These are phyloP conservation scores for Hydnum rufescens DNA, from an alignment of 768 basidiomycete genomes.

Conservation along the genomic window DNA sequence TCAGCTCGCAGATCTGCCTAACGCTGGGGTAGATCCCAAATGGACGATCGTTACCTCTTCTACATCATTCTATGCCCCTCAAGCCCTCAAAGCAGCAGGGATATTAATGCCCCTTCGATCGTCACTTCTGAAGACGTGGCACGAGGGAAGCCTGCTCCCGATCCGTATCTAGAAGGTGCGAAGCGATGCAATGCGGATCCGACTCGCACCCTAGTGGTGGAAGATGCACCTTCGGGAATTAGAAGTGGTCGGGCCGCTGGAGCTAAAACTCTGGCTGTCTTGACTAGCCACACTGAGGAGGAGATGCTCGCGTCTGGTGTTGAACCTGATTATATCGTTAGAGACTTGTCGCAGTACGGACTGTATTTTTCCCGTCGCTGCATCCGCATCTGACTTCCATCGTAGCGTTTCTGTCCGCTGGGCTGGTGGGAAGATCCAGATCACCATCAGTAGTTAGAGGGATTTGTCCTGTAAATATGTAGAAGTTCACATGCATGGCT, in stretches of 20 bases:
- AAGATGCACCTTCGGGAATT: constrained; percentile 77
- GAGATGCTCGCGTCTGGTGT: constrained; percentile 33
- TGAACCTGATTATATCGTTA: constrained; percentile 43
- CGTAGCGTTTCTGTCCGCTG: constrained; percentile 2
- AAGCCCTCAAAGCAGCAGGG: constrained; percentile 42
- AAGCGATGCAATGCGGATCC: constrained; percentile 34
- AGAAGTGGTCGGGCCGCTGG: constrained; percentile 58
- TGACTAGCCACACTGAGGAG: constrained; percentile 52
- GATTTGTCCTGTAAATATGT: too few species aligned
- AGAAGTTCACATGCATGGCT: too few species aligned
- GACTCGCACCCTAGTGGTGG: constrained; percentile 56
- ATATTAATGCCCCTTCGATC: constrained; percentile 37
- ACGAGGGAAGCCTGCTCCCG: constrained; percentile 74
- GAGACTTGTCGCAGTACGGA: constrained; percentile 35
- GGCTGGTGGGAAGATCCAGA: constrained; percentile 5
- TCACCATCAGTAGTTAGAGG: constrained; percentile 7
- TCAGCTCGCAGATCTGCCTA: too few species aligned
- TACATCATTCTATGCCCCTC: constrained; percentile 47
- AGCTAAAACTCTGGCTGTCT: constrained; percentile 57
- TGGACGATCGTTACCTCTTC: constrained; percentile 86
- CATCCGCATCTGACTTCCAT: neutral
- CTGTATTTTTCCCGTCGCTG: neutral
- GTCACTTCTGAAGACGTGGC: constrained; percentile 60
- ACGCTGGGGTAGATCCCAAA: too few species aligned
- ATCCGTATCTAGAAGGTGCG: constrained; percentile 70